Conservation (phyloP, 2,329 filamentous ascomycete genomes). For the Clonostachys sp. region DNA sequence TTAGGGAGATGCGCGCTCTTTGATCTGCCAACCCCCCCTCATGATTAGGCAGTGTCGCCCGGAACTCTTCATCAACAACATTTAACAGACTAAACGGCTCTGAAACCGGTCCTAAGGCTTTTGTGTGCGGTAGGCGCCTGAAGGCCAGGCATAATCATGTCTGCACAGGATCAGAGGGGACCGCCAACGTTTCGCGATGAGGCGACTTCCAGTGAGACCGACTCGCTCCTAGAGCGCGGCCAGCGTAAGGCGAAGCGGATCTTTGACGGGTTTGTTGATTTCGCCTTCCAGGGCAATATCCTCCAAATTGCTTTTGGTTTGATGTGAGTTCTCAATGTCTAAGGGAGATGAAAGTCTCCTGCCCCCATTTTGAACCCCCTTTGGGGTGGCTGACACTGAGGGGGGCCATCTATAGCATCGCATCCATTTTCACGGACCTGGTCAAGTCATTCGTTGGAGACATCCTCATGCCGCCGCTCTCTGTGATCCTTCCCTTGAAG, state of each 20-base stretch:
- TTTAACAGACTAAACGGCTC: no score
- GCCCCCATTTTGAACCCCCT: background rate
- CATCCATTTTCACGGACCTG: constrained; percentile 65
- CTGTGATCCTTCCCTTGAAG: constrained; percentile 63
- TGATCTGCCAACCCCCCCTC: no score
- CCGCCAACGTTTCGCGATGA: constrained; percentile 18
- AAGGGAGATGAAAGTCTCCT: background rate
- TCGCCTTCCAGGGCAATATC: constrained; percentile 70
- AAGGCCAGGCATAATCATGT: no score
- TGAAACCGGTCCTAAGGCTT: no score
- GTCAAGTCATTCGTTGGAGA: constrained; percentile 70
- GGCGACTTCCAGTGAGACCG: constrained; percentile 25
- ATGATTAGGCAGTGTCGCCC: no score
- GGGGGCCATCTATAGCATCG: constrained; percentile 43
- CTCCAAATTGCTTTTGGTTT: constrained; percentile 72
- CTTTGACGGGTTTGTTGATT: constrained; percentile 65
- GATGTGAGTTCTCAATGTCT: constrained; percentile 50
- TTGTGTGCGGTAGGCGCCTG: no score
- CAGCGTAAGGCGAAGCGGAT: constrained; percentile 42
- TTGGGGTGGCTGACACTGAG: background rate
- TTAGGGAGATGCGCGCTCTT: no score
- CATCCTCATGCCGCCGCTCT: constrained; percentile 65
- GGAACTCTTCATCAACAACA: no score
- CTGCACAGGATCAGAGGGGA: background rate
- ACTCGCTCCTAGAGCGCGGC: constrained; percentile 39